These are phyloP conservation scores for Nakataea oryzae DNA, from an alignment of 2,329 filamentous ascomycete genomes.

Conservation along the genomic window DNA sequence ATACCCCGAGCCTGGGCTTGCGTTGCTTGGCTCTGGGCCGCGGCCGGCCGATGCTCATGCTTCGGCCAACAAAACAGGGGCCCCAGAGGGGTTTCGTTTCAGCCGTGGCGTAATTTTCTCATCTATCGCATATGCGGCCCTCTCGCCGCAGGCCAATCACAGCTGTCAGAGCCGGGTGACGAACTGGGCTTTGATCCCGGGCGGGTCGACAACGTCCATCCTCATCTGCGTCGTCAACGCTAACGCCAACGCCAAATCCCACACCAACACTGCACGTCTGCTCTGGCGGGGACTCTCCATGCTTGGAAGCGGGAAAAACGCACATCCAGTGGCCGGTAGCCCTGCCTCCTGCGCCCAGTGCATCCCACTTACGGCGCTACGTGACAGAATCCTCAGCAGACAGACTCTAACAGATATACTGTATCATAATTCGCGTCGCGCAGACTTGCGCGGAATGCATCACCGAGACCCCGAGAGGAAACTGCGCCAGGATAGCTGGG, in stretches of 20 bases:
- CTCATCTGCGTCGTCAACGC: not conserved
- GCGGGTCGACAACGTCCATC: not conserved
- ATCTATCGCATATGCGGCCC: conserved; percentile 16
- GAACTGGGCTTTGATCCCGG: not conserved
- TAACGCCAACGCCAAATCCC: not conserved
- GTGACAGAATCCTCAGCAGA: not conserved
- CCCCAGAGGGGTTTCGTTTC: conserved; percentile 11
- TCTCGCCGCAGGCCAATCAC: conserved; percentile 18
- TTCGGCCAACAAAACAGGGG: not conserved
- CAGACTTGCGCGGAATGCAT: not conserved
- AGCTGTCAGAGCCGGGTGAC: not conserved
- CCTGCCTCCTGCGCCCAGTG: not conserved
- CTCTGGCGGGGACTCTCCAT: not conserved
- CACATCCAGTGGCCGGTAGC: not conserved
- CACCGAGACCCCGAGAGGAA: no score
- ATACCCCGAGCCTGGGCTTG: not conserved
- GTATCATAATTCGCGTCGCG: not conserved
- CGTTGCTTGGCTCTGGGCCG: not conserved
- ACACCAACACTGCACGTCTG: not conserved
- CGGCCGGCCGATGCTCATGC: not conserved
- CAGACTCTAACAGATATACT: not conserved
- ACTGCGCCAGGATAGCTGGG: no score
- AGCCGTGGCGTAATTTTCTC: conserved; percentile 24
- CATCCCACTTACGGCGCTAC: not conserved
- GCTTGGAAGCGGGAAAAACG: not conserved